phyloP scores from a whole-genome alignment of 1,284 basidiomycete species.

The Pseudozyma tsukubaensis region DNA sequence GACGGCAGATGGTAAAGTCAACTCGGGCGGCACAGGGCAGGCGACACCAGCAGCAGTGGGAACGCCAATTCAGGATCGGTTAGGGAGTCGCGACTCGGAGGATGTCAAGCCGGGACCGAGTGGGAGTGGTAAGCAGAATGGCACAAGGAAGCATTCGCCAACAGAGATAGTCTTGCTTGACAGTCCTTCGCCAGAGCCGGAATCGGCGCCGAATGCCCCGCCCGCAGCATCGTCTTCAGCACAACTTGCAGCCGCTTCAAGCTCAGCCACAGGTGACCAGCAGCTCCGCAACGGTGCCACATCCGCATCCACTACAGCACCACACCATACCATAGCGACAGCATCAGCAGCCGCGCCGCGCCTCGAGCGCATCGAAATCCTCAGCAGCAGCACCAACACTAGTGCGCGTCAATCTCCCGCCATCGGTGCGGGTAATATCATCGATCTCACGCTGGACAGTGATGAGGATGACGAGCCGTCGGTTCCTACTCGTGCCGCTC shows the following conservation, averaged over 20 bases:
- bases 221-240: conserved; percentile 6
- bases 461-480: conserved; percentile 40
- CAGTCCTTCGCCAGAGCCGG: conserved; percentile 34
- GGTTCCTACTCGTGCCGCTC: conserved; percentile 19
- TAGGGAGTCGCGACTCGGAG: conserved; percentile 7
- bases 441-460: conserved; percentile 51
- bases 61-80: conserved; percentile 16
- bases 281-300: conserved; percentile 9
- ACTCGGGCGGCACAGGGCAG: conserved; percentile 30
- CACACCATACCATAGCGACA: neutral
- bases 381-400: conserved; percentile 30
- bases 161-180: conserved; percentile 41
- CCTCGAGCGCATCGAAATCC: conserved; percentile 30
- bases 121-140: conserved; percentile 6
- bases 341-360: conserved; percentile 11
- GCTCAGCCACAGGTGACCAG: neutral
- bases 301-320: neutral
- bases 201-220: neutral
- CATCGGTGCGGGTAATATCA: conserved; percentile 24
- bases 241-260: neutral
- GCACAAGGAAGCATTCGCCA: conserved; percentile 7
- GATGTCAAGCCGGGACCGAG: conserved; percentile 22
- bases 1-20: conserved; percentile 83
- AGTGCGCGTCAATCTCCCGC: conserved; percentile 29
- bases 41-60: conserved; percentile 19